Evolutionary conservation across 331 rosid genomes (phyloP), one percentile per base, ranked within the genome.

Genomic region (Arachis monticola): DNA sequence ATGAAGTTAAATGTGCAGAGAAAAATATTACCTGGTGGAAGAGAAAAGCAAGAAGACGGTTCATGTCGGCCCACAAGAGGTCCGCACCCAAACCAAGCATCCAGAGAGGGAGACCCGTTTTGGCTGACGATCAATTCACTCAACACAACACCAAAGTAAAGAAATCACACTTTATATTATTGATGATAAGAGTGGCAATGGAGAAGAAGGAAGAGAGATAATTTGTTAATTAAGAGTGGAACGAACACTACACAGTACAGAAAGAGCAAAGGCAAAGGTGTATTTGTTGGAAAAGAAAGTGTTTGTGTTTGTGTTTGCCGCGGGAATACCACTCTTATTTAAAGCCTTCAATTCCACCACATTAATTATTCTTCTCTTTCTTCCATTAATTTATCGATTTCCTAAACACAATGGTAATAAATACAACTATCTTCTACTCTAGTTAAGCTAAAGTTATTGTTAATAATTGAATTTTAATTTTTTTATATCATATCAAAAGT

Each of bases 31-130:
- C 98, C 91, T 91, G 98, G 80, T 94, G 98, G 83, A 94, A 94
- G 87, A 94, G 98, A 42, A 88, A 76, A 64, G 95, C 88, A 59
- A 94, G 98, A 76, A 94, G 84, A 17, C 97, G 98, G 79, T 90
- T 94, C 98, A 94, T 91, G 83, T 91, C 97, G 84, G 95, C 90
- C 77, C 92, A 92, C 93, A 93, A 86, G 80, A 87, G 90, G 82
- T 90, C 97, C 67, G 83, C 83, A 67, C 91, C 93, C 77, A 91
- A 83, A 70, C 96, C 97, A 83, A 94, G 92, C 96, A 94, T 83
- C 95, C 96, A 94, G 92, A 91, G 60, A 57, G 98, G 95, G 77
- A 94, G 85, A 91, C 98, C 98, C 98, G 98, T 94, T 79, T 94
- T 94, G 96, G 73, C 94, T 80, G 69, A 42, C 0, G 40, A 2